Evolutionary conservation across 352 stramenopile genomes (phyloP), one percentile per base, ranked within the genome.

Genomic region (Phytophthora chlamydospora): DNA sequence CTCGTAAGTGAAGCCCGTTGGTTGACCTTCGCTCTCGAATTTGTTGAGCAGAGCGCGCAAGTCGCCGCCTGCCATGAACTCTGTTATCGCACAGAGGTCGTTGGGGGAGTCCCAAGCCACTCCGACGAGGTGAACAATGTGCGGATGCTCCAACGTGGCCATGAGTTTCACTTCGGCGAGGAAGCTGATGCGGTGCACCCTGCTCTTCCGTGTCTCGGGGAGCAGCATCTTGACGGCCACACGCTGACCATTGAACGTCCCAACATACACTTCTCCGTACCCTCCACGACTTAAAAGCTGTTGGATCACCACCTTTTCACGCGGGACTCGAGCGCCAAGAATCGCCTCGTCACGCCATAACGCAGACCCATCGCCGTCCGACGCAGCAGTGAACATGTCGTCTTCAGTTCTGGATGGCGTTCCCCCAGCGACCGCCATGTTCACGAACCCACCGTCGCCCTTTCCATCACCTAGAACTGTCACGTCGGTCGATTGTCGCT

Each of bases 91-190:
- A 35, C 68, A 75, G 3, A 83, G 33, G 16, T 83, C 68, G 8
- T 62, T 48, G 11, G 68, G 51, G 3, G 71, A 76, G 10, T 66
- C 59, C 68, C 73, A 83, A 32, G 74, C 54, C 0, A 83, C 58
- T 1, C 71, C 71, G 6, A 80, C 49, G 35, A 83, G 76, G n/a
- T 36, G 36, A 0, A 76, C 66, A 34, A 82, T 78, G 46, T 60
- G 53, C 14, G 60, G 52, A 49, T 82, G 74, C 9, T 74, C 64
- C 14, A 83, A 48, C 24, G 58, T 63, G 9, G 49, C 49, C 4
- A 65, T 43, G 2, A 71, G 24, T 19, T 68, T 53, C 27, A 59
- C 60, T 45, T 80, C 68, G 9, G 17, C 41, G 3, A 69, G 24
- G 10, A 76, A 62, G 1, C 12, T 33, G 24, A 66, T 58, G 65